Evolutionary conservation across 2,329 filamentous ascomycete genomes (phyloP).

Genomic region (Didymella pinodella): DNA sequence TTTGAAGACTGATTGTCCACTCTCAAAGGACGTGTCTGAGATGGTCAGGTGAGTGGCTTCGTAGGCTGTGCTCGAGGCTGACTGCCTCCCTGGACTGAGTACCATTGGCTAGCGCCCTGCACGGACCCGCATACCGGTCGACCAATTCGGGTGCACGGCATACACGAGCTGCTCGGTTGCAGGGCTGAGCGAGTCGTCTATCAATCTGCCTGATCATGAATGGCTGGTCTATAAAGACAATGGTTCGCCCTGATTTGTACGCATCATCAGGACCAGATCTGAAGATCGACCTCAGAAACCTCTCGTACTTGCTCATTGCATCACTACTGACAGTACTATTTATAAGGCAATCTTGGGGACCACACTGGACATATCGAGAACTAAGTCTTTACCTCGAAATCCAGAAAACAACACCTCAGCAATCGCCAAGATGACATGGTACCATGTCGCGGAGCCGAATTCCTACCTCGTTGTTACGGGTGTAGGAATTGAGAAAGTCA

Average conservation of each 20-base stretch:
- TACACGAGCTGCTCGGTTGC: conserved; percentile 1
- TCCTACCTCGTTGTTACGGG: conserved; percentile 90
- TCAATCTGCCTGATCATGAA: too few species aligned
- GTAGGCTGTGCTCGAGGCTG: conserved; percentile 28
- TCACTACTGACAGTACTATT: not conserved
- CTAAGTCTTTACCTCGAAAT: not conserved
- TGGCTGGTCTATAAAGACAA: conserved; percentile 4
- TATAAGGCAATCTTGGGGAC: not conserved
- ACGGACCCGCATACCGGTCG: conserved; percentile 16
- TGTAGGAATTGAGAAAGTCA: conserved; percentile 75
- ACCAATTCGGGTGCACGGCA: conserved; percentile 16
- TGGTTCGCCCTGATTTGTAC: not conserved
- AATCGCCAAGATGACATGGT: conserved; percentile 58
- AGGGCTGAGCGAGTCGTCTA: conserved; percentile 6
- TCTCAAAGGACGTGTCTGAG: too few species aligned
- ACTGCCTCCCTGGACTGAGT: conserved; percentile 6
- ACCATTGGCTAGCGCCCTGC: conserved; percentile 1
- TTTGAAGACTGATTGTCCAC: too few species aligned
- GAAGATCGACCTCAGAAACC: not conserved
- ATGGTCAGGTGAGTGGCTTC: too few species aligned
- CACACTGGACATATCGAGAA: not conserved
- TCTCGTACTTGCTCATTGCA: conserved; percentile 1
- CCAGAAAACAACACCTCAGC: not conserved
- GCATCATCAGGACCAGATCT: not conserved
- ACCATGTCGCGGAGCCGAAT: conserved; percentile 75